Evolutionary conservation across 805 yeast species (phyloP), one percentile per base, ranked within the genome.

Genomic region (Dipodascopsis tothii): DNA sequence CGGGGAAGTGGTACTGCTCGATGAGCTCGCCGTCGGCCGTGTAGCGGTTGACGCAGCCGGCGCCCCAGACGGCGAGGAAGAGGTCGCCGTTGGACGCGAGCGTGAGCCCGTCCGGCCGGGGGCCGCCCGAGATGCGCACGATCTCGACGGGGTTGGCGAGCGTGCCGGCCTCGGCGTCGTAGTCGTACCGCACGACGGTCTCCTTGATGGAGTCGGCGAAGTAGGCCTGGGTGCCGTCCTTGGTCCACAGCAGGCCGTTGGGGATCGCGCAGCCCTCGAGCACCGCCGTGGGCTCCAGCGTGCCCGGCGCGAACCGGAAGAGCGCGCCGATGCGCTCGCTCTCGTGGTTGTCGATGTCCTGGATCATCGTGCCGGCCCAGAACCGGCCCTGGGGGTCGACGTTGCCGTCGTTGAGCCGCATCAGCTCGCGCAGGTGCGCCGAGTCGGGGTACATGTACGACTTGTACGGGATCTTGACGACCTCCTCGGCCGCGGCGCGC

Each of bases 51-150:
- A 86, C 77, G 19, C 73, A 59, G 34, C 67, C 60, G 1, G 81
- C 71, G 21, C 78, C 71, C 75, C 81, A 86, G 9, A 83, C 74
- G 1, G 94, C 83, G 3, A 78, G 67, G 63, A 74, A 82, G 33
- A 87, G 58, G 41, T 73, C 68, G 5, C 77, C 80, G 19, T 60
- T 60, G 3, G 56, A 62, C 34, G 82, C 76, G 51, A 82, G 63
- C 21, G 79, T 68, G 51, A 82, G 70, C 18, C 96, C 96, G 61
- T 87, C 96, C 0, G 95, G 95, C 54, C 78, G 92, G 5, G 45
- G 38, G 14, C 41, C 43, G 6, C 32, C 43, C 45, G 56, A 61
- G 22, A 70, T 55, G n/a, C 68, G 62, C 40, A 77, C 64, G 49
- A 69, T 69, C 30, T 9, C 30, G n/a, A 55, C 46, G 43, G 64